phyloP scores from a whole-genome alignment of 2,329 filamentous ascomycete species.

The Beauveria pseudobassiana region DNA sequence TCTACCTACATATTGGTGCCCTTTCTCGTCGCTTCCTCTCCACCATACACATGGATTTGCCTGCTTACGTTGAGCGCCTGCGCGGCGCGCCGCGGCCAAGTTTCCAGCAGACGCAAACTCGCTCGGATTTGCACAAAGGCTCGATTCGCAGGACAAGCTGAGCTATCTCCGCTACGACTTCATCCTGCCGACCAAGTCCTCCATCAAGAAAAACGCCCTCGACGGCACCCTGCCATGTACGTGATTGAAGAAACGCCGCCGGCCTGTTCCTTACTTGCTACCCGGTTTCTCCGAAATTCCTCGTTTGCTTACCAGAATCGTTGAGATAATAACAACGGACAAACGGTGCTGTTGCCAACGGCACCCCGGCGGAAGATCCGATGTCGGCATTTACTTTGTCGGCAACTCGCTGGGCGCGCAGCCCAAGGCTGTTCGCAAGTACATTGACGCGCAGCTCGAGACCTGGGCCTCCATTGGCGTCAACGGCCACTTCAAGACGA shows the following conservation, averaged over 20 bases:
- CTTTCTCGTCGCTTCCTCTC: background rate
- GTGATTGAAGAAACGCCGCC: background rate
- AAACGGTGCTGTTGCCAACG: conserved; percentile 16
- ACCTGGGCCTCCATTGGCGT: conserved; percentile 84
- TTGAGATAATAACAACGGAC: background rate
- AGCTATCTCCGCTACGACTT: conserved; percentile 61
- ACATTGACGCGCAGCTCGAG: conserved; percentile 65
- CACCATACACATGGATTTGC: conserved; percentile 29
- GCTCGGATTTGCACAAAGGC: conserved; percentile 38
- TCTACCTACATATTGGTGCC: background rate
- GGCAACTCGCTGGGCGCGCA: conserved; percentile 87
- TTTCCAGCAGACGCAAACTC: conserved; percentile 43
- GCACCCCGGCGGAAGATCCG: conserved; percentile 21
- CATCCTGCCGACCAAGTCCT: conserved; percentile 65
- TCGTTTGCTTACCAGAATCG: background rate
- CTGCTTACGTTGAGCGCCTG: conserved; percentile 30
- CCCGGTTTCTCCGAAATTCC: background rate
- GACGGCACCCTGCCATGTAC: conserved; percentile 35
- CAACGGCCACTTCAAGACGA: conserved; percentile 68
- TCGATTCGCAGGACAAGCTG: conserved; percentile 57
- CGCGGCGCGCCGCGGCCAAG: conserved; percentile 30
- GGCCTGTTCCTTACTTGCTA: background rate
- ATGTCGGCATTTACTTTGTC: conserved; percentile 64
- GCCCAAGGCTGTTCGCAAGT: conserved; percentile 57
- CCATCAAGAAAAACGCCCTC: conserved; percentile 58